phyloP scores from a whole-genome alignment of 495 filamentous ascomycete species.

The Oidiodendron maius region DNA sequence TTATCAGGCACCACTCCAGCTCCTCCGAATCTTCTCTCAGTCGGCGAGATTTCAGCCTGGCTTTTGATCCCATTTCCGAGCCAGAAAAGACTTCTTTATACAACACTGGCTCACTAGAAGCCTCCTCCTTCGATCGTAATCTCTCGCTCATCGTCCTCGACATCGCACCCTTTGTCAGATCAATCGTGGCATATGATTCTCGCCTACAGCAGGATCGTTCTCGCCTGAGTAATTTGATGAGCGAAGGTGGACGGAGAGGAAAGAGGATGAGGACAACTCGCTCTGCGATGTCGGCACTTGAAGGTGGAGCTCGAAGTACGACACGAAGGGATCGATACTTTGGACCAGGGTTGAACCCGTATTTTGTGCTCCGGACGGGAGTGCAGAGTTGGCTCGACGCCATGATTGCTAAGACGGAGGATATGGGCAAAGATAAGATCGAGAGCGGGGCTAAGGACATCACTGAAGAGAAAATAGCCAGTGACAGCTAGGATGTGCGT shows the following conservation, averaged over 20 bases:
- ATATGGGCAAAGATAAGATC: neutral
- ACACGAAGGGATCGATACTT: constrained; percentile 79
- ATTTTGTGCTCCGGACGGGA: constrained; percentile 60
- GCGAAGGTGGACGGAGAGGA: constrained; percentile 30
- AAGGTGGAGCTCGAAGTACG: constrained; percentile 67
- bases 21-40: constrained; percentile 14
- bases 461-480: too few species aligned
- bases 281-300: constrained; percentile 73
- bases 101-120: constrained; percentile 18
- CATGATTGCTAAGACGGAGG: constrained; percentile 10
- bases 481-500: too few species aligned
- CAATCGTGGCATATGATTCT: constrained; percentile 71
- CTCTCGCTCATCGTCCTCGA: constrained; percentile 60
- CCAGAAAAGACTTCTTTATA: constrained; percentile 28
- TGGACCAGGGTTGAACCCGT: constrained; percentile 54
- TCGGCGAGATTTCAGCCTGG: constrained; percentile 40
- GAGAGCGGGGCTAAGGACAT: too few species aligned
- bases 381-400: constrained; percentile 56
- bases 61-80: constrained; percentile 52
- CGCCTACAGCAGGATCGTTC: constrained; percentile 60
- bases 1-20: constrained; percentile 10
- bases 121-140: constrained; percentile 69
- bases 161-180: constrained; percentile 76
- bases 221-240: constrained; percentile 54
- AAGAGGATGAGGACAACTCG: constrained; percentile 73